phyloP scores from a whole-genome alignment of 164 flowering plant genomes.

The Litsea cubeba region DNA sequence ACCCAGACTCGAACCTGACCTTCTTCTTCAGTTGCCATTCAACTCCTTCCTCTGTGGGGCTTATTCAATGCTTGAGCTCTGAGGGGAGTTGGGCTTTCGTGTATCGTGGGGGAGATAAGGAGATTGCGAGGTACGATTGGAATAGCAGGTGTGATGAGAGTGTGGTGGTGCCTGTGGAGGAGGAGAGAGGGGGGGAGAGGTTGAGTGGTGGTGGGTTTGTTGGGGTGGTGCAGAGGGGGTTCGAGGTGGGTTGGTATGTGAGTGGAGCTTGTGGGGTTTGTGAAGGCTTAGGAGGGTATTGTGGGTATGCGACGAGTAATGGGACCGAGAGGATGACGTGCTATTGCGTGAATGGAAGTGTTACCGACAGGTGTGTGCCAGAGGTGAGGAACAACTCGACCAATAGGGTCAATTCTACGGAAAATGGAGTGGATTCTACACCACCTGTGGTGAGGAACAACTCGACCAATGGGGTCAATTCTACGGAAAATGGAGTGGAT shows the following conservation, averaged over 20 bases:
- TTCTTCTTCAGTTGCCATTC: not conserved
- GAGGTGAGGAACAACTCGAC: no score
- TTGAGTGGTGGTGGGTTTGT: not conserved
- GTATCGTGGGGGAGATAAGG: not conserved
- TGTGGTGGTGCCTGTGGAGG: not conserved
- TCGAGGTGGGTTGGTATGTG: not conserved
- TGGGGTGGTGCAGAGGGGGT: not conserved
- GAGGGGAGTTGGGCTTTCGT: not conserved
- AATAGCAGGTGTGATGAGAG: not conserved
- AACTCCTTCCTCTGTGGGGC: not conserved
- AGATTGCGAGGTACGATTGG: not conserved
- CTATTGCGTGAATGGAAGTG: not conserved
- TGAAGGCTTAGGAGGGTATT: not conserved
- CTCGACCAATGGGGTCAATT: no score
- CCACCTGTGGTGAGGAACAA: no score
- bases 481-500: no score
- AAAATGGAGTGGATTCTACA: no score
- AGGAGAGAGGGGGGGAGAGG: not conserved
- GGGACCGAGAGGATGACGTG: not conserved
- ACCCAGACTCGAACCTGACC: not conserved
- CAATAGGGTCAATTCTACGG: no score
- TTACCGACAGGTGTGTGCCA: no score
- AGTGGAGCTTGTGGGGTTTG: not conserved
- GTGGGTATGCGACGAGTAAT: not conserved
- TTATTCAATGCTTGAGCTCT: not conserved